Evolutionary conservation across 192 early-diverging fungal species (phyloP).

Genomic region (Podila epicladia): DNA sequence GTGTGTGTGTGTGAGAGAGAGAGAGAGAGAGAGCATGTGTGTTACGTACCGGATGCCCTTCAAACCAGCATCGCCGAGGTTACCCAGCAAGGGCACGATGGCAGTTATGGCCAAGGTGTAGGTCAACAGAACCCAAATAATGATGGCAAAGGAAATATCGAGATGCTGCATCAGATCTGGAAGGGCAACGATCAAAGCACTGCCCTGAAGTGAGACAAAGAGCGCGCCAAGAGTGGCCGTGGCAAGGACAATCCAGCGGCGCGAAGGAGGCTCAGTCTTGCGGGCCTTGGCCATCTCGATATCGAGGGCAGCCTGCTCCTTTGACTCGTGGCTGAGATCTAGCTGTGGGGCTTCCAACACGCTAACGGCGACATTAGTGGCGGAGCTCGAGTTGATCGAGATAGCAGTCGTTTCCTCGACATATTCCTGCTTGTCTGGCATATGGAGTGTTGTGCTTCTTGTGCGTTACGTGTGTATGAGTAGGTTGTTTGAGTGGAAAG

Average conservation of each 20-base stretch:
- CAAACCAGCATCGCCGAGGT: constrained; percentile 65
- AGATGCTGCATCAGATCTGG: constrained; percentile 50
- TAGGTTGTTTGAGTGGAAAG: neutral
- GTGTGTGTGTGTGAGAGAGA: too few relatives aligned
- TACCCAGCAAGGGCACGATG: constrained; percentile 28
- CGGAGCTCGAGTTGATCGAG: constrained; percentile 8
- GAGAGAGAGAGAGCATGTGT: too few relatives aligned
- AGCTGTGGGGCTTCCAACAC: constrained; percentile 24
- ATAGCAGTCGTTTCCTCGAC: neutral
- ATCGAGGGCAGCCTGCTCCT: constrained; percentile 39
- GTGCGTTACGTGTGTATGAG: neutral
- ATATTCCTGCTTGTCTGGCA: constrained; percentile 40
- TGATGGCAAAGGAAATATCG: constrained; percentile 42
- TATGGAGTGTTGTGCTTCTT: neutral
- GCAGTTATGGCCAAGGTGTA: constrained; percentile 50
- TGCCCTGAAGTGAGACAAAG: constrained; percentile 49
- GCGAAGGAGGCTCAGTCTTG: constrained; percentile 41
- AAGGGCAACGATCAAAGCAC: constrained; percentile 47
- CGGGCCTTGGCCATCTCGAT: constrained; percentile 46
- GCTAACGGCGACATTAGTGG: constrained; percentile 25
- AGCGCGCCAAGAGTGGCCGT: constrained; percentile 46
- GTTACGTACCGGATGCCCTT: constrained; percentile 65
- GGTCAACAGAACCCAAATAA: constrained; percentile 46
- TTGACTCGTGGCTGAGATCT: constrained; percentile 28
- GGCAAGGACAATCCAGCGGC: constrained; percentile 50